Conservation (phyloP, 495 filamentous ascomycete genomes). For the Niebla homalea region DNA sequence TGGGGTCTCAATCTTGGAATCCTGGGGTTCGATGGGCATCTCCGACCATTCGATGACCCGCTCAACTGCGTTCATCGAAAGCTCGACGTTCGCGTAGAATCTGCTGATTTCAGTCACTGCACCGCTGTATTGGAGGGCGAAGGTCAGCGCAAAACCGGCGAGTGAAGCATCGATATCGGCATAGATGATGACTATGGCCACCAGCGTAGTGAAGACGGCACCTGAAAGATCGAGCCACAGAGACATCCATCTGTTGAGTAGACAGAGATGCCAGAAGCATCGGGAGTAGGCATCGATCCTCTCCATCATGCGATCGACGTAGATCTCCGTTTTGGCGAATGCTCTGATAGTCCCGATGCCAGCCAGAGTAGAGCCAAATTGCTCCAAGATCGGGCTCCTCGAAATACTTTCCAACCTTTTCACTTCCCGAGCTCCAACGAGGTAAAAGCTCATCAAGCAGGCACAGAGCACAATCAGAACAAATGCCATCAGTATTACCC, state of each 20-base stretch:
- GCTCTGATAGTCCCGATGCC: conserved; percentile 59
- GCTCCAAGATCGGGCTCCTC: conserved; percentile 59
- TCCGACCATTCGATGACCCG: conserved; percentile 69
- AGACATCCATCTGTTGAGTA: conserved; percentile 57
- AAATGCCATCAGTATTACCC: conserved; percentile 43
- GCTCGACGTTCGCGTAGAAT: conserved; percentile 44
- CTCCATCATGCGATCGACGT: conserved; percentile 45
- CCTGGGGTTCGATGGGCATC: conserved; percentile 52
- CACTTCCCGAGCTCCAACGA: conserved; percentile 57
- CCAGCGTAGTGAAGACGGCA: conserved; percentile 51
- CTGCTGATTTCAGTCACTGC: conserved; percentile 35
- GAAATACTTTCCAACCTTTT: conserved; percentile 56
- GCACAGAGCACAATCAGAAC: conserved; percentile 38
- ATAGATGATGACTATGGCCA: conserved; percentile 51
- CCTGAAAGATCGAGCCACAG: conserved; percentile 53
- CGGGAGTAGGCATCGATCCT: conserved; percentile 45
- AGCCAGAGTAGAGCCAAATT: conserved; percentile 48
- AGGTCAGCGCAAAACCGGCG: conserved; percentile 61
- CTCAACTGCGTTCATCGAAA: conserved; percentile 78
- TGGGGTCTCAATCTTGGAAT: conserved; percentile 43
- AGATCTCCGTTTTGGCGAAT: conserved; percentile 46
- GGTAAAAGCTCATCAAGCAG: conserved; percentile 44
- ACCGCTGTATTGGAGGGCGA: conserved; percentile 40
- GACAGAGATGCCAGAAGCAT: conserved; percentile 50
- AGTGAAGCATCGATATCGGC: conserved; percentile 55